A percentile compares a stretch with the other conserved stretches of the same genome.
Evolutionary conservation across 2,329 filamentous ascomycete genomes (phyloP).

Genomic region (Graphilbum fragrans): DNA sequence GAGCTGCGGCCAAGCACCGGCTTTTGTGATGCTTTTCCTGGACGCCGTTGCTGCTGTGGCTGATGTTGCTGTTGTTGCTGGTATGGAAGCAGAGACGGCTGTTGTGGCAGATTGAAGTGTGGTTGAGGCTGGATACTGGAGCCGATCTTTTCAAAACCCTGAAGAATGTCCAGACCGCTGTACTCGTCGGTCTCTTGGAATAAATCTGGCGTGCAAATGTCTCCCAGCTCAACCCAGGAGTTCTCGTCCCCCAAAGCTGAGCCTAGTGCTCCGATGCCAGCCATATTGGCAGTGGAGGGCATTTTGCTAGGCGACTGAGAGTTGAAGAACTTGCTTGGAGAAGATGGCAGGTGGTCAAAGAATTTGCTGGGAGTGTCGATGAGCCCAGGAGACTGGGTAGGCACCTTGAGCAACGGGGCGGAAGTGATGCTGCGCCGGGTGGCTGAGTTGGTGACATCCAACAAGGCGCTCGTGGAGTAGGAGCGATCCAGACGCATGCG

Average conservation of each 20-base stretch:
- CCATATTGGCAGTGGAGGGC: conserved; percentile 4
- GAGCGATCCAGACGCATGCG: conserved; percentile 53
- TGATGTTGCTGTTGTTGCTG: conserved; percentile 25
- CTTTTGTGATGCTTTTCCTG: conserved; percentile 15
- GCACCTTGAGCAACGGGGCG: conserved; percentile 36
- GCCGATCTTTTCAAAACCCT: conserved; percentile 67
- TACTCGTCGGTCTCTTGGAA: conserved; percentile 47
- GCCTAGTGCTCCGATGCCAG: neutral
- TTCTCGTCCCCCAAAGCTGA: conserved; percentile 23
- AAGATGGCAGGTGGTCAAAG: conserved; percentile 42
- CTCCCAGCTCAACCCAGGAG: conserved; percentile 32
- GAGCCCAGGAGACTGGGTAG: conserved; percentile 24
- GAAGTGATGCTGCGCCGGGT: conserved; percentile 39
- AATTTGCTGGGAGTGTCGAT: conserved; percentile 46
- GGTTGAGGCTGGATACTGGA: conserved; percentile 21
- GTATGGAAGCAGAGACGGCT: conserved; percentile 17
- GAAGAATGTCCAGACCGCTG: conserved; percentile 56
- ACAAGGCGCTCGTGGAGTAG: conserved; percentile 47
- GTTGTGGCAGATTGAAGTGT: conserved; percentile 14
- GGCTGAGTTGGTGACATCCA: conserved; percentile 43
- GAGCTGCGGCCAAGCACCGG: conserved; percentile 25
- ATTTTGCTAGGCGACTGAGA: conserved; percentile 25
- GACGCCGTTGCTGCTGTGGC: conserved; percentile 5
- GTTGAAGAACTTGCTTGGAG: conserved; percentile 39
- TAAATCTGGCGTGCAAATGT: conserved; percentile 41